phyloP scores from a whole-genome alignment of 2,329 filamentous ascomycete genomes.

The Penicillium verrucosum region DNA sequence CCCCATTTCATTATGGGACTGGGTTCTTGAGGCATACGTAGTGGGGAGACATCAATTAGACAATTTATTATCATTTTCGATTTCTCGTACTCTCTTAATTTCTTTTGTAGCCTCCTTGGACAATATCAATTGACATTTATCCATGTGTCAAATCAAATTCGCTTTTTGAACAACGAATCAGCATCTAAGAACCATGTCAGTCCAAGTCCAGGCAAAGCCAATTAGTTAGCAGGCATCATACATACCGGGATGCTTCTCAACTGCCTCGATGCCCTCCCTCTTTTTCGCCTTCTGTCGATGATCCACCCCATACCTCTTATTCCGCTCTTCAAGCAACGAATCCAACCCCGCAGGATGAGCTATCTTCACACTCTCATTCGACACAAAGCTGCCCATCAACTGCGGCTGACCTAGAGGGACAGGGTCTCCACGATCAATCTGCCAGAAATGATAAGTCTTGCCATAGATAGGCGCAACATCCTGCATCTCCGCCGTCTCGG shows the following conservation, averaged over 20 bases:
- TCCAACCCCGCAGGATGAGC: constrained; percentile 29
- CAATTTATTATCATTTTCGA: background rate
- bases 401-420: constrained; percentile 60
- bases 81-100: background rate
- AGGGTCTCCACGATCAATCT: constrained; percentile 69
- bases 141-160: background rate
- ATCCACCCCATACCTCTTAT: constrained; percentile 54
- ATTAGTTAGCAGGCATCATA: constrained; percentile 3
- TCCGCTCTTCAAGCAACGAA: constrained; percentile 48
- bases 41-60: constrained; percentile 44
- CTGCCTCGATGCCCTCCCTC: constrained; percentile 48
- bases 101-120: background rate
- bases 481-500: constrained; percentile 78
- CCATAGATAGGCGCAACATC: constrained; percentile 72
- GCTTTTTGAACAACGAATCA: constrained; percentile 30
- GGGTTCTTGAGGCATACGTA: constrained; percentile 39
- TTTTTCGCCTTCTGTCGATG: constrained; percentile 52
- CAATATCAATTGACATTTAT: background rate
- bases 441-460: constrained; percentile 84
- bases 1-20: constrained; percentile 48
- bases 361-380: constrained; percentile 26
- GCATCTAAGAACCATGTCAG: constrained; percentile 28
- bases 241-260: constrained; percentile 37
- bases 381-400: constrained; percentile 60
- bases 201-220: background rate